A percentile compares a stretch with the other conserved stretches of the same genome.
phyloP scores from a whole-genome alignment of 306 rosid genomes.

The Malus sylvestris region DNA sequence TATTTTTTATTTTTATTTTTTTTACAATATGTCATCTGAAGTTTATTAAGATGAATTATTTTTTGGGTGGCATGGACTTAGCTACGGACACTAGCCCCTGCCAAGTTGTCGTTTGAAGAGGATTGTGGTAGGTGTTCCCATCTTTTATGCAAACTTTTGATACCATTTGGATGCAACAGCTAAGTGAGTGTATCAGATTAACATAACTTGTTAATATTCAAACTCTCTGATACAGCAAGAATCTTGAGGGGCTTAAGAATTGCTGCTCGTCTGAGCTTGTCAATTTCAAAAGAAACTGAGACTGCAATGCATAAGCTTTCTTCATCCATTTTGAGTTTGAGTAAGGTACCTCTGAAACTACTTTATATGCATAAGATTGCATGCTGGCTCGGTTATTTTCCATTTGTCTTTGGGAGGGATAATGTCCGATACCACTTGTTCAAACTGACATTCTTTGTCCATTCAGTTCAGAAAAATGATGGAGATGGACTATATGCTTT shows the following conservation, averaged over 20 bases:
- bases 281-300: conserved; percentile 54
- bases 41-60: conserved; percentile 6
- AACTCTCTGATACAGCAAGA: conserved; percentile 53
- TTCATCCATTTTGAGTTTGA: conserved; percentile 24
- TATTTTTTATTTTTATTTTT: not conserved
- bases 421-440: not conserved
- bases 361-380: not conserved
- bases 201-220: conserved; percentile 18
- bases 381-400: not conserved
- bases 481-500: conserved; percentile 88
- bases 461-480: conserved; percentile 65
- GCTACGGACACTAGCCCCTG: conserved; percentile 56
- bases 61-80: conserved; percentile 25
- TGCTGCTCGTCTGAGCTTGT: conserved; percentile 87
- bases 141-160: conserved; percentile 5
- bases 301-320: conserved; percentile 34
- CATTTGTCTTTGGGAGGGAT: not conserved
- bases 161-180: conserved; percentile 17
- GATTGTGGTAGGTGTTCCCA: conserved; percentile 72
- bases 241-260: conserved; percentile 90
- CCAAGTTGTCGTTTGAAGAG: conserved; percentile 64
- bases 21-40: not conserved
- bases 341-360: conserved; percentile 26
- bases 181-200: conserved; percentile 13
- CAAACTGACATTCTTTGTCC: conserved; percentile 14